Base-by-base conservation (phyloP, 805 yeast species). In the Candida railenensis region DNA sequence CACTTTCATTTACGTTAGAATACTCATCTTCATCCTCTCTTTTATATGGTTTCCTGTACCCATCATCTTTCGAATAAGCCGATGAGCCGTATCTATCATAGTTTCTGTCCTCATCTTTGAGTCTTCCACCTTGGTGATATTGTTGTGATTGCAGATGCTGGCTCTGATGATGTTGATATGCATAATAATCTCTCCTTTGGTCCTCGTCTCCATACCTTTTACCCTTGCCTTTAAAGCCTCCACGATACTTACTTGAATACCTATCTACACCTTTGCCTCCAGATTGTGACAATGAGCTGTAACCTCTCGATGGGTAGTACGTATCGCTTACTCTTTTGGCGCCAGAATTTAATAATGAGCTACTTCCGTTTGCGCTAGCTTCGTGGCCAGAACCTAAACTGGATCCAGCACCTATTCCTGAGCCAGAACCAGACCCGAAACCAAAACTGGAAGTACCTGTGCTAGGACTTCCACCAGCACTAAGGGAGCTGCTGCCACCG, bases 31-130 rank as follows among this genome's bases (percentile, higher is more conserved):
- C 30, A 25, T 11, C 11, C 11, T 25, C 30, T 11, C 11, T 25
- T 11, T 11, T 25, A 5, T 7, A 11, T 7, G 9, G 30, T 7
- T 11, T 25, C 11, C 11, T 25, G 30, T 7, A 25, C 30, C 30
- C 11, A 7, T 25, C 30, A 11, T 25, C 30, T 11, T 25, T 25
- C 9, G 5, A 25, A 11, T 11, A 5, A 25, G n/a, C n/a, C n/a
- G n/a, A n/a, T n/a, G 30, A 25, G 11, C 9, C 11, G 30, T 25
- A 25, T 25, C 33, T 20, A 22, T 33, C 19, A 14, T 49, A 77
- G 83, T 60, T 73, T 81, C 58, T 22, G 37, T 40, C 46, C 18
- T 34, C 37, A 34, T 48, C 50, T 11, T 47, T 43, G 40, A 22
- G 32, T 7, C 43, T 46, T 33, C 36, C 36, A 7, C n/a, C 18